Conservation (phyloP, 2,329 filamentous ascomycete species). For the Fusarium sp. region DNA sequence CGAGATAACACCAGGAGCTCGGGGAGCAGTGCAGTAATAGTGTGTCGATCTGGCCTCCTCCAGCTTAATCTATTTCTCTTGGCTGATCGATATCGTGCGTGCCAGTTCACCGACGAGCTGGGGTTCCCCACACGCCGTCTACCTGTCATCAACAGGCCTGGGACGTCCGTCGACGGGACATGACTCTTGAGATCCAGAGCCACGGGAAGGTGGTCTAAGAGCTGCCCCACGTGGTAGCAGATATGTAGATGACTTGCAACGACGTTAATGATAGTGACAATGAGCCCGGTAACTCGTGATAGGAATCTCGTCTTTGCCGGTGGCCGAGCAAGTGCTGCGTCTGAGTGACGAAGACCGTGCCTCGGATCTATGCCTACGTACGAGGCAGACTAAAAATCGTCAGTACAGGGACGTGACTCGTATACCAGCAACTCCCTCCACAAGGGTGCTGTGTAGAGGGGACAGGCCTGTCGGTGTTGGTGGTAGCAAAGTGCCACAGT, state of each 20-base stretch:
- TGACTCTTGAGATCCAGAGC: neutral
- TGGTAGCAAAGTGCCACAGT: neutral
- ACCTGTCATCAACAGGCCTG: neutral
- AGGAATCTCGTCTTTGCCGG: neutral
- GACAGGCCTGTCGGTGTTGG: neutral
- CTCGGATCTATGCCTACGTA: neutral
- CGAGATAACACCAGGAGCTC: conserved; percentile 7
- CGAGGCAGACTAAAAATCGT: conserved; percentile 2
- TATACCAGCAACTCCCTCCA: neutral
- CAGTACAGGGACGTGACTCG: conserved; percentile 9
- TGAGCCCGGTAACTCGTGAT: neutral
- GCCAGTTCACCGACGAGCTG: neutral
- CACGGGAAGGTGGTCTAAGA: neutral
- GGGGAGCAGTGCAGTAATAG: neutral
- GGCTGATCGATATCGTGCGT: neutral
- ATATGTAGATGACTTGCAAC: neutral
- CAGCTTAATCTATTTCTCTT: conserved; percentile 1
- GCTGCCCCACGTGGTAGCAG: neutral
- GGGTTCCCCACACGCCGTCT: conserved; percentile 5
- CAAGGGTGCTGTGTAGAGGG: neutral
- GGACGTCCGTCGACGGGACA: neutral
- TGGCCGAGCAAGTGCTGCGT: neutral
- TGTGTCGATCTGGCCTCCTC: conserved; percentile 1
- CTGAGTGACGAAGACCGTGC: neutral
- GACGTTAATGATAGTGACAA: neutral